Evolutionary conservation across 352 stramenopile genomes (phyloP), one percentile per base, ranked within the genome.

Genomic region (Pythium rishiriense): DNA sequence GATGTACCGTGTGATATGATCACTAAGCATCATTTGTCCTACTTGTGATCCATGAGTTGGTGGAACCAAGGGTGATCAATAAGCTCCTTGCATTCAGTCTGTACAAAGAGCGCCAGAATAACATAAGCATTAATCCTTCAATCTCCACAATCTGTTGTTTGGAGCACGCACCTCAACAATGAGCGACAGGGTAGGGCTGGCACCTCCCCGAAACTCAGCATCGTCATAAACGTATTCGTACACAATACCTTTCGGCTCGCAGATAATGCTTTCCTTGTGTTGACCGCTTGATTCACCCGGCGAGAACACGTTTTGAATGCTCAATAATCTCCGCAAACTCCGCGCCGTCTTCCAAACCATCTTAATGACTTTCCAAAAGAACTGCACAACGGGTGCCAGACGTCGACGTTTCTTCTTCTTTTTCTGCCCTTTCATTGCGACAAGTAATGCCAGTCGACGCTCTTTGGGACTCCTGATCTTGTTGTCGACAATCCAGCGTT

Each of bases 191-290:
- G 85, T 91, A 25, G 79, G 78, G 41, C 85, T 92, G 4, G 66
- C 59, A 2, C 81, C 70, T 29, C 81, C 79, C 0, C 78, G 69
- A 35, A 88, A 87, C 59, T 93, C 85, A 24, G 84, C 80, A 45
- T 90, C 73, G 33, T 93, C 83, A 56, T 92, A 93, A n/a, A 84
- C 60, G 49, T 92, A 93, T 64, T 93, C 85, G 64, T 90, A 92
- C 41, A 93, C 55, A 46, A 93, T 90, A 15, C 83, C 85, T 58
- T 90, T 93, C 0, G 85, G 81, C 24, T 93, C 84, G 35, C 82
- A 86, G 15, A 93, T 85, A 51, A 93, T 89, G 55, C 60, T 77
- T 37, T 84, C 69, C 29, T 79, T 84, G 37, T 78, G 55, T 7
- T 63, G 57, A n/a, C 56, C 62, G 55, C 81, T 65, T 10, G 60